These are phyloP conservation scores for Hymenoscyphus fraxineus DNA, from an alignment of 2,329 filamentous ascomycete genomes.

Conservation along the genomic window DNA sequence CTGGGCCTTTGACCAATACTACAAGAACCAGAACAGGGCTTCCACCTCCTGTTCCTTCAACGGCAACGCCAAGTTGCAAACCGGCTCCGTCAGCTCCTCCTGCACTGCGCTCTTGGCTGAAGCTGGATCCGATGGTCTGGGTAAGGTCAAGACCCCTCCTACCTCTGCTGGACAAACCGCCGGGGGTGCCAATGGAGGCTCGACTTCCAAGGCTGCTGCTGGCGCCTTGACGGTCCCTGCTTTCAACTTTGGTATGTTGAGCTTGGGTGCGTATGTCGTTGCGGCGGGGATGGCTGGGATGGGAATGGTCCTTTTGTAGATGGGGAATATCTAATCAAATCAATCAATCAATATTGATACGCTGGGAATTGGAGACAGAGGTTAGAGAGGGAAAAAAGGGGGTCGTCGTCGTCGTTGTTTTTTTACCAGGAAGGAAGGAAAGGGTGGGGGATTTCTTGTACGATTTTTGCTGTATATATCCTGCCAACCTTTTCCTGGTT, in stretches of 20 bases:
- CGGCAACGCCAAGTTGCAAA: constrained; percentile 57
- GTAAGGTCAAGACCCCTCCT: constrained; percentile 48
- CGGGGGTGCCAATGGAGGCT: constrained; percentile 20
- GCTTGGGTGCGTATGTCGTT: constrained; percentile 47
- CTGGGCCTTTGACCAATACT: constrained; percentile 72
- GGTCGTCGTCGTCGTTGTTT: neutral
- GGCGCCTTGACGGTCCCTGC: constrained; percentile 39
- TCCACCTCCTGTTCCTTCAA: constrained; percentile 66
- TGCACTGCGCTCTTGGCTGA: constrained; percentile 59
- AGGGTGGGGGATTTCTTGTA: neutral
- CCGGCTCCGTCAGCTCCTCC: constrained; percentile 43
- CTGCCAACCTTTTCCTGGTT: neutral
- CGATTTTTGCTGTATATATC: no score
- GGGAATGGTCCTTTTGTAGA: constrained; percentile 51
- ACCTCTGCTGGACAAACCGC: constrained; percentile 32
- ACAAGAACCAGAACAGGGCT: constrained; percentile 51
- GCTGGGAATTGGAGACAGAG: no score
- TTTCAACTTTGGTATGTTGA: constrained; percentile 43
- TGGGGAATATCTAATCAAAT: no score
- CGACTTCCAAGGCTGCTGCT: constrained; percentile 37
- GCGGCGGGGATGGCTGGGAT: constrained; percentile 48
- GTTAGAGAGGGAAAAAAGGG: neutral
- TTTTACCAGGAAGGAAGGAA: neutral
- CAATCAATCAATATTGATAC: constrained; percentile 20
- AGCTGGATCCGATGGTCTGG: constrained; percentile 59